Evolutionary conservation across 2,329 filamentous ascomycete species (phyloP).

Genomic region (Trichoderma sp.): DNA sequence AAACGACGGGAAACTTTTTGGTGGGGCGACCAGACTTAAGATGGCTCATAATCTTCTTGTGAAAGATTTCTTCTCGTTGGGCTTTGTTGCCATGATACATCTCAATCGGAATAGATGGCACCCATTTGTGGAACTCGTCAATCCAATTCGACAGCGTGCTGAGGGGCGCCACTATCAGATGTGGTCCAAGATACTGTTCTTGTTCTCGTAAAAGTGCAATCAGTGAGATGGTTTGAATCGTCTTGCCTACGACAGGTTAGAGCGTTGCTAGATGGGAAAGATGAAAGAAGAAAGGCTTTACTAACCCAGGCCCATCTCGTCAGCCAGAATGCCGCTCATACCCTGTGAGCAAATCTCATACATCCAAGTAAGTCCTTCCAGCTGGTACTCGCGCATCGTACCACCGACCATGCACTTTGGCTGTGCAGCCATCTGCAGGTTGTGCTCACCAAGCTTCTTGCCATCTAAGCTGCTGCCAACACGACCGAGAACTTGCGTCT

Average conservation of each 20-base stretch:
- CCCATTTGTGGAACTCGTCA: conserved; percentile 88
- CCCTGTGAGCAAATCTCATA: conserved; percentile 78
- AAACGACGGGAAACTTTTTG: conserved; percentile 80
- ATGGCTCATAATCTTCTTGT: conserved; percentile 65
- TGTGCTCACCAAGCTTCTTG: conserved; percentile 58
- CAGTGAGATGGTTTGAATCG: conserved; percentile 83
- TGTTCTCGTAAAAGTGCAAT: conserved; percentile 85
- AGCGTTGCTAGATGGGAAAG: background rate
- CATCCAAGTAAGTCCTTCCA: conserved; percentile 95
- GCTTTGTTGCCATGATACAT: conserved; percentile 85
- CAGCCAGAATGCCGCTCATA: conserved; percentile 84
- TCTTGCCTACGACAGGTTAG: conserved; percentile 62
- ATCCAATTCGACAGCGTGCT: conserved; percentile 96
- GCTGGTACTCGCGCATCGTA: conserved; percentile 88
- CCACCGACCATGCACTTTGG: conserved; percentile 82
- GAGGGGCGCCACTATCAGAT: conserved; percentile 83
- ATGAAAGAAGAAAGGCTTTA: background rate
- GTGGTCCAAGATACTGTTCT: conserved; percentile 78
- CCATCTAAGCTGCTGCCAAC: conserved; percentile 61
- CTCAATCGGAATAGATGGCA: conserved; percentile 80
- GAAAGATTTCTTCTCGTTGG: conserved; percentile 73
- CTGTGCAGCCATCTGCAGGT: conserved; percentile 78
- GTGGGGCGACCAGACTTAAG: conserved; percentile 59
- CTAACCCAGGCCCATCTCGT: conserved; percentile 83
- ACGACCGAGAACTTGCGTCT: conserved; percentile 60